Evolutionary conservation across 768 basidiomycete species (phyloP).

Genomic region (Paxillus ammoniavirescens): DNA sequence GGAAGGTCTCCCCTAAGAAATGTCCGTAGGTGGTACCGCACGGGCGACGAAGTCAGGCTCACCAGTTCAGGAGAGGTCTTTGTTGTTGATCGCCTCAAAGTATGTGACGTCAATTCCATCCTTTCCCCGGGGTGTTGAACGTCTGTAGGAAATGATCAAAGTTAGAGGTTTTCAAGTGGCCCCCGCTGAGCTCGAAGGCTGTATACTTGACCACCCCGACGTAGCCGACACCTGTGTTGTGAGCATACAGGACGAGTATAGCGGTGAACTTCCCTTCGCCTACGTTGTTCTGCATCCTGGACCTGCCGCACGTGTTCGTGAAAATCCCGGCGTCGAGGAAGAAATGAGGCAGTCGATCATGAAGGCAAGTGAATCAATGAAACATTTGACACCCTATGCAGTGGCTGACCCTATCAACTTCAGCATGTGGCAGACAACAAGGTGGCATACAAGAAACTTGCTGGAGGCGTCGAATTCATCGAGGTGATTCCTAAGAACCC

Average conservation of each 20-base stretch:
- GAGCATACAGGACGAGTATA: constrained; percentile 64
- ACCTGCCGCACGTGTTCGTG: constrained; percentile 33
- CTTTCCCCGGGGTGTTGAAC: not conserved
- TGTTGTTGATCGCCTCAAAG: constrained; percentile 69
- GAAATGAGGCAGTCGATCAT: constrained; percentile 37
- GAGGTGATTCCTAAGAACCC: constrained; percentile 62
- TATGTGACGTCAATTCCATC: constrained; percentile 14
- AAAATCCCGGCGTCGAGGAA: constrained; percentile 32
- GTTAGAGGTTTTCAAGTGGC: constrained; percentile 52
- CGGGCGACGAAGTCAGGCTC: constrained; percentile 63
- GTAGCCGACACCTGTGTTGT: constrained; percentile 62
- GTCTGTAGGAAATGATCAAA: constrained; percentile 60
- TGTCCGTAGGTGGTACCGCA: constrained; percentile 50
- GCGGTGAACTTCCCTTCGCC: constrained; percentile 71
- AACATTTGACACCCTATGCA: not conserved
- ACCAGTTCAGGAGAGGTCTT: constrained; percentile 57
- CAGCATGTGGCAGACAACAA: constrained; percentile 57
- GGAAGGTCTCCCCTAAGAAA: not conserved
- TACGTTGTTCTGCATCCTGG: constrained; percentile 51
- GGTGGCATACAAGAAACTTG: constrained; percentile 53
- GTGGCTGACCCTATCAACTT: not conserved
- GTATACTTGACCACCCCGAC: constrained; percentile 53
- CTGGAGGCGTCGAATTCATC: constrained; percentile 57
- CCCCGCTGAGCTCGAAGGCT: constrained; percentile 61
- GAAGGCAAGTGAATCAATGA: constrained; percentile 42